Base-by-base conservation (phyloP, 257 asterid species). In the Cynanchum wilfordii region DNA sequence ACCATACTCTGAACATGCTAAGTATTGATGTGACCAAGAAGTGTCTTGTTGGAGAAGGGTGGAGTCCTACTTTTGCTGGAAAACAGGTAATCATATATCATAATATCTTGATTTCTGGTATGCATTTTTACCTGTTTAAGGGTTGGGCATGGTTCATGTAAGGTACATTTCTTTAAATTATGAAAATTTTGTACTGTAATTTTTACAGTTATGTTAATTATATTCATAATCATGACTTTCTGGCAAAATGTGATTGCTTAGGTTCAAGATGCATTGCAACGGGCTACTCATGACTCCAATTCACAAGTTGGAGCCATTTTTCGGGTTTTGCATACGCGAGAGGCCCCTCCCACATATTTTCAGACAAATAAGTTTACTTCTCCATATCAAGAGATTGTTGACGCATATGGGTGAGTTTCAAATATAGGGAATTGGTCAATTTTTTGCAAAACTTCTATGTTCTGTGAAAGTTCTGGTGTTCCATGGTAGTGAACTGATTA, bases 41-140 rank as follows among this genome's bases (percentile, higher is more conserved):
- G 89, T 92, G 99, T 79, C 94, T 95, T 33, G 99, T 95, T 65
- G 99, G 97, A 55, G 99, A 95, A 87, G 99, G 99, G 38, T 95
- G 99, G 98, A 90, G 98, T 85, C 99, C 99, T 74, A 87, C 86
- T 81, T 95, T 87, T 85, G 99, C 99, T 22, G 77, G 93, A 47
- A 86, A 89, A 77, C 90, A 95, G 97, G 99, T 90, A 79, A 76
- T 25, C 66, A 7, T 66, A 65, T 29, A 62, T 68, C 51, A n/a
- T 22, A 40, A 36, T 40, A 71, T 56, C 54, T 60, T 74, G 73
- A 30, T 50, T 58, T 49, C 66, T 57, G 50, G 59, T 10, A 11
- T 70, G 59, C 30, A 44, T 22, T 54, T 7, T 73, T 55, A 51
- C 40, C 15, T 47, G 60, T 40, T 0, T 40, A 3, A 19, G 57